Percentiles rank a stretch among this genome's conserved stretches.
Evolutionary conservation across 768 basidiomycete species (phyloP).

Genomic region (Amylocystis lapponica): DNA sequence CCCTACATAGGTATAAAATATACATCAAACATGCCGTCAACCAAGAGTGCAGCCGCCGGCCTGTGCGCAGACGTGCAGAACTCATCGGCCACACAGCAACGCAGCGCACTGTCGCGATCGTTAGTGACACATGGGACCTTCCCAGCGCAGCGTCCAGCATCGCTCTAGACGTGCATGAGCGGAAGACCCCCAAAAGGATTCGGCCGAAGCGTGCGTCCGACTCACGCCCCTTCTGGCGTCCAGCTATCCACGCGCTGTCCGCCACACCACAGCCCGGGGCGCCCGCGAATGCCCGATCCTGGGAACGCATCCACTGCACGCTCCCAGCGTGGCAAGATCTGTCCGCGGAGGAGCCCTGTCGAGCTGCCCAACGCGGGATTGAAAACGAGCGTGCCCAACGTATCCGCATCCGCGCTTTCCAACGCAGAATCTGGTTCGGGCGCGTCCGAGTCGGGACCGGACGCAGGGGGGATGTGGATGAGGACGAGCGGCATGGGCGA

Average conservation of each 20-base stretch:
- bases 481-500: constrained; percentile 78
- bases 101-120: too few relatives aligned
- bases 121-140: too few relatives aligned
- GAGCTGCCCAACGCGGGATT: constrained; percentile 59
- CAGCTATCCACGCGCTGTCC: constrained; percentile 23
- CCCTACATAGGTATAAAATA: too few relatives aligned
- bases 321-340: constrained; percentile 68
- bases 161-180: too few relatives aligned
- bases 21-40: too few relatives aligned
- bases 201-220: too few relatives aligned
- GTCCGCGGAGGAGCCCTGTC: constrained; percentile 50
- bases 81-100: too few relatives aligned
- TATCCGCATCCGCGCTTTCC: constrained; percentile 6
- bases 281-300: constrained; percentile 14
- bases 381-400: constrained; percentile 52
- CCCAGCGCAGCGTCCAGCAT: too few relatives aligned
- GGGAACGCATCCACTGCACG: constrained; percentile 14
- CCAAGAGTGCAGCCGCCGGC: too few relatives aligned
- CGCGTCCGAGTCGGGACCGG: background rate
- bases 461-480: constrained; percentile 59
- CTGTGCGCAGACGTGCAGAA: too few relatives aligned
- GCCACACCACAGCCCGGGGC: constrained; percentile 40
- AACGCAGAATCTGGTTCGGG: background rate
- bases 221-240: constrained; percentile 12
- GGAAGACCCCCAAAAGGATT: too few relatives aligned